Evolutionary conservation across 352 stramenopile species (phyloP).

Genomic region (Phytopythium delawarense): DNA sequence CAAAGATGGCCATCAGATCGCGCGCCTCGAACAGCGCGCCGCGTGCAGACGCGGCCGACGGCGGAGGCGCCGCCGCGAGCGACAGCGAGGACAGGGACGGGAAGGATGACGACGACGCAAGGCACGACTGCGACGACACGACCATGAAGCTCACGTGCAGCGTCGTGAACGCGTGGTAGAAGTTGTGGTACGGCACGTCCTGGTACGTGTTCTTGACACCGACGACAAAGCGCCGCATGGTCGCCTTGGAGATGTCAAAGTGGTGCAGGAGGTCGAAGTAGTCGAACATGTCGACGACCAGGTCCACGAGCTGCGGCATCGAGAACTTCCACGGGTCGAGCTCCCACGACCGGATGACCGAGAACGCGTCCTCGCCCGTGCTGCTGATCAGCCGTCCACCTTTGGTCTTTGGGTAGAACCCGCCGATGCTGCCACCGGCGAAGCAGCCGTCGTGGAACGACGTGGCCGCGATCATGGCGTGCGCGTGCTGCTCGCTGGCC

Average conservation of each 20-base stretch:
- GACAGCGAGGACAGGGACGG: constrained; percentile 21
- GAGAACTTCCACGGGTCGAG: constrained; percentile 62
- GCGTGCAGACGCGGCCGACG: constrained; percentile 7
- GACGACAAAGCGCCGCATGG: constrained; percentile 61
- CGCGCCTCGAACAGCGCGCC: constrained; percentile 36
- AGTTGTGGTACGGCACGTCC: constrained; percentile 86
- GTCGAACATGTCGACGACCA: constrained; percentile 71
- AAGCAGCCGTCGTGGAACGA: constrained; percentile 37
- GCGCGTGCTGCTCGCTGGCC: constrained; percentile 25
- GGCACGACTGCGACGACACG: constrained; percentile 41
- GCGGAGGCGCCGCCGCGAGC: constrained; percentile 13
- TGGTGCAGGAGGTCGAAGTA: constrained; percentile 56
- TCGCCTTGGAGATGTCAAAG: constrained; percentile 52
- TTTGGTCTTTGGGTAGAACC: constrained; percentile 1
- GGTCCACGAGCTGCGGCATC: constrained; percentile 57
- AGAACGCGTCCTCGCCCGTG: constrained; percentile 8
- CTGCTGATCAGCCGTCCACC: constrained; percentile 1
- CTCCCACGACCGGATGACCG: constrained; percentile 38
- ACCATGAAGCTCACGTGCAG: constrained; percentile 80
- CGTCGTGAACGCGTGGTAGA: constrained; percentile 78
- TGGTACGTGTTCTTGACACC: constrained; percentile 71
- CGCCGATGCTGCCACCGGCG: constrained; percentile 9
- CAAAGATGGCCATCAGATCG: constrained; percentile 72
- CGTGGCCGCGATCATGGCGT: constrained; percentile 29
- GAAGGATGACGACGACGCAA: not conserved